Conservation (phyloP, 73 alveolate genomes). For the Durusdinium trenchii region DNA sequence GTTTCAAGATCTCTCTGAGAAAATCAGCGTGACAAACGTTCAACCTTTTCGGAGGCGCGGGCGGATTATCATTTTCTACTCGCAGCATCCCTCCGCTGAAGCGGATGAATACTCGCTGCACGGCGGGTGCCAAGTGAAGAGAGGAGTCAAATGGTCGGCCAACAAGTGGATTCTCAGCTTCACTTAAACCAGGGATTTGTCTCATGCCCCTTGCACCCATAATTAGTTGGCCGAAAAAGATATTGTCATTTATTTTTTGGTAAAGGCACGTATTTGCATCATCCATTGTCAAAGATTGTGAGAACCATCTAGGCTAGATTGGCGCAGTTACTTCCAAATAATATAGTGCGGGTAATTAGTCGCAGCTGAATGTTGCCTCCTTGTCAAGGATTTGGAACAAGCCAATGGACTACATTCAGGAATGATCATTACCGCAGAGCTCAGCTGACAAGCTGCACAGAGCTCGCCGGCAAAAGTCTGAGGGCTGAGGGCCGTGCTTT, state of each 20-base stretch:
- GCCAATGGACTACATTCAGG: conserved; percentile 62
- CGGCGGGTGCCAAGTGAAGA: conserved; percentile 73
- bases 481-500: too few species aligned
- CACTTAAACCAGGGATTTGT: not conserved
- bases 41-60: conserved; percentile 66
- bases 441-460: too few species aligned
- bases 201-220: not conserved
- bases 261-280: too few species aligned
- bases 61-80: conserved; percentile 76
- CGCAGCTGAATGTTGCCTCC: too few species aligned
- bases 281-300: too few species aligned
- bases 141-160: conserved; percentile 83
- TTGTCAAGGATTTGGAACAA: conserved; percentile 70
- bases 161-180: conserved; percentile 65
- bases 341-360: too few species aligned
- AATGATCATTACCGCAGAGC: conserved; percentile 33
- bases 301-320: too few species aligned
- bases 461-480: too few species aligned
- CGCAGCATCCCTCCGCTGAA: conserved; percentile 75
- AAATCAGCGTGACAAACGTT: not conserved
- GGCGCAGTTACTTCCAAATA: too few species aligned
- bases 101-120: conserved; percentile 62
- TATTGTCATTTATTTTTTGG: too few species aligned
- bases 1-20: not conserved
- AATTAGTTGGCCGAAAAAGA: too few species aligned